Percentiles rank a stretch among this genome's conserved stretches.
phyloP scores from a whole-genome alignment of 306 rosid genomes.

The Vigna hirtella region DNA sequence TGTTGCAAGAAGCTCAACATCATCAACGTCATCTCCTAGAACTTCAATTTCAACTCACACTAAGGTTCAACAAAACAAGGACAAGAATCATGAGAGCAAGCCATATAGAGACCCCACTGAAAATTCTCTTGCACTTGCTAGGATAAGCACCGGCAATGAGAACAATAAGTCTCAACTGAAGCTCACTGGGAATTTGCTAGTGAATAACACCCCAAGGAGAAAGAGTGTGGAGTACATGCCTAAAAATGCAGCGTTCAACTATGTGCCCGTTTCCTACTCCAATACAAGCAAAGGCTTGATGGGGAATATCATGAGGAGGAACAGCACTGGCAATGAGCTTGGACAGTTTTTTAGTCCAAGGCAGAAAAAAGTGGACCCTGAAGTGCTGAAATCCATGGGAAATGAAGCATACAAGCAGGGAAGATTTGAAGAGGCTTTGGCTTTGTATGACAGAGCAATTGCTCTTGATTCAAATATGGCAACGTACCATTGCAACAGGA shows the following conservation, averaged over 20 bases:
- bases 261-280: constrained; percentile 18
- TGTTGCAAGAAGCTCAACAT: constrained; percentile 74
- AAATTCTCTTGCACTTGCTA: constrained; percentile 50
- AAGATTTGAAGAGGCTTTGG: constrained; percentile 73
- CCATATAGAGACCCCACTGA: constrained; percentile 39
- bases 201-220: constrained; percentile 52
- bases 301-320: constrained; percentile 82
- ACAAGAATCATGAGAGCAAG: constrained; percentile 41
- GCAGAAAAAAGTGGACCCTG: constrained; percentile 62
- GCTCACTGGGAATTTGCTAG: constrained; percentile 54
- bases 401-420: constrained; percentile 76
- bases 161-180: constrained; percentile 53
- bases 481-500: constrained; percentile 75
- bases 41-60: constrained; percentile 43
- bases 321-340: constrained; percentile 52
- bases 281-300: constrained; percentile 47
- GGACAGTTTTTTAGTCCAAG: constrained; percentile 40
- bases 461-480: constrained; percentile 71
- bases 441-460: constrained; percentile 75
- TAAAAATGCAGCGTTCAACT: constrained; percentile 44
- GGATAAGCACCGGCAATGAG: constrained; percentile 46
- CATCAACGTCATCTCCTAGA: constrained; percentile 65
- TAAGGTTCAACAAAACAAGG: constrained; percentile 44
- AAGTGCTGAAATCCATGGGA: constrained; percentile 75
- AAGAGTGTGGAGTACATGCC: constrained; percentile 41